Evolutionary conservation across 345 rosid species (phyloP), one percentile per base, ranked within the genome.

Genomic region (Populus ilicifolia): DNA sequence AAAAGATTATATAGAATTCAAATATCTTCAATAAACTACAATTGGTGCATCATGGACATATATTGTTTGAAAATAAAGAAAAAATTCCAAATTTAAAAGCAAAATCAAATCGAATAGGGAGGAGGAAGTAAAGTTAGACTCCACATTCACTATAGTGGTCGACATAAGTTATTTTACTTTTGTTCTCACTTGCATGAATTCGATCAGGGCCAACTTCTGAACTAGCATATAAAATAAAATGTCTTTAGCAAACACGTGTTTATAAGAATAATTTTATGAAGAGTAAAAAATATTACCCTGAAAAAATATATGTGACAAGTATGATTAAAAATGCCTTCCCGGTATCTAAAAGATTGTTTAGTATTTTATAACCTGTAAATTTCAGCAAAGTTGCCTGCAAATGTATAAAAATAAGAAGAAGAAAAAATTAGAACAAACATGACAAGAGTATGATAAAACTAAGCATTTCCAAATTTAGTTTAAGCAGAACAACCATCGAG

Each of bases 311-410:
- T 27, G 96, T 86, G 68, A 89, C 77, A 30, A 90, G 88, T 84
- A 93, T 92, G 83, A 95, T 92, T 73, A 90, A 86, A 81, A 95
- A 89, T 69, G 99, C 99, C 83, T 92, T 93, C 82, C 97, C 98
- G 21, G 92, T 84, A 86, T 93, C 98, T 14, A 98, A 89, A 48
- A 92, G 78, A 85, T 92, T 95, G 83, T 85, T 90, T 80, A 95
- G 38, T 77, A 95, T 80, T 80, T 95, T 93, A 80, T 89, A 90
- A 72, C 99, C 98, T 2, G 99, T 86, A 89, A 95, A 95, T 78
- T 93, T 95, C 88, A 95, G 86, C 90, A 95, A 87, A 72, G 98
- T 92, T 83, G 90, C 96, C 98, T 93, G 96, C 84, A 82, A 72
- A 77, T 77, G 52, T 48, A 18, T 70, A 38, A 70, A 72, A 71